Base-by-base conservation (phyloP, 192 early-diverging fungal genomes). In the Coemansia guatemalensis region DNA sequence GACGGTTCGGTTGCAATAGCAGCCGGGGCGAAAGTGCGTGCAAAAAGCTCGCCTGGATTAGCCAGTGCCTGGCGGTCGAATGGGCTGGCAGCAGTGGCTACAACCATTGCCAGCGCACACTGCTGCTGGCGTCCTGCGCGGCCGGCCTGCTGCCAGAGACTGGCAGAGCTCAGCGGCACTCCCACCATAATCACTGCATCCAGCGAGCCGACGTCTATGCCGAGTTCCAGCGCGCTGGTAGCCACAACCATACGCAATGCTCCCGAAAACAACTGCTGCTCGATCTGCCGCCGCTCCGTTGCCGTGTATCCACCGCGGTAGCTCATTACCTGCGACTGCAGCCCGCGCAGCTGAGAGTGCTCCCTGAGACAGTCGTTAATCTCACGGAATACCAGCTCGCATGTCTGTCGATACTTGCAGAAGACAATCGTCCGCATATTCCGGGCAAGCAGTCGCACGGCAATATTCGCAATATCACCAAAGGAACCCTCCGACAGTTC, bases 161-260 rank as follows among this genome's bases (percentile, higher is more conserved):
- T 61, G 20, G 69, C 25, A 4, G 25, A 8, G 29, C 24, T 64
- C 1, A 8, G 4, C 1, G 93, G 93, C 24, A 90, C 83, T 1
- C 92, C 90, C 6, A 91, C 49, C 75, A 91, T 91, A 1, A 95
- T 9, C 2, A 92, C 90, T 9, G 82, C 88, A 65, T 93, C 91
- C 6, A 79, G 67, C 2, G 63, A 24, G 0, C 93, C 93, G 53
- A 93, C 89, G 65, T 95, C 91, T 8, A 95, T 84, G 5, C 93
- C 93, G 1, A 95, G 78, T 58, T 95, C 93, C 29, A 95, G 75
- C 0, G 93, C 92, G 50, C 86, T 92, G 33, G 92, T 94, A 5
- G 89, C 83, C 1, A 93, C 74, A 24, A 93, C 84, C 21, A 81
- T 75, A 5, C 85, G 60, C 25, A 92, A 57, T 17, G 85, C 70